Conservation (phyloP, 106 monocot species). For the Gastrodia elata region DNA sequence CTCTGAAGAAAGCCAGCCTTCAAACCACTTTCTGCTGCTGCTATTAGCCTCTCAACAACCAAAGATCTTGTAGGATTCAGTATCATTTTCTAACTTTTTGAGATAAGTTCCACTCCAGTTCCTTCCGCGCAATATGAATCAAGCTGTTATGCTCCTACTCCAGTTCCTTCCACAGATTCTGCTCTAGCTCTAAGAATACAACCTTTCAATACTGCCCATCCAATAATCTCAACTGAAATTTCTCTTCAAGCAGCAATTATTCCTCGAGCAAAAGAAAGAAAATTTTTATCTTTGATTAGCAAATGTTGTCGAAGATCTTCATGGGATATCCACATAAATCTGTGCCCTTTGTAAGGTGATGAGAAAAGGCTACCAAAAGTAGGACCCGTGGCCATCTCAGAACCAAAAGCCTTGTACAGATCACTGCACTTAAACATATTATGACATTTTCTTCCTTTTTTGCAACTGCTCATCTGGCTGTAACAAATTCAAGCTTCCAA, state of each 20-base stretch:
- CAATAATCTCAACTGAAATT: slow-evolving; percentile 72
- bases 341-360: slow-evolving; percentile 61
- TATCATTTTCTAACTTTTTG: slow-evolving; percentile 33
- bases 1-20: slow-evolving; percentile 27
- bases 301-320: slow-evolving; percentile 32
- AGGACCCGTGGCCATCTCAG: slow-evolving; percentile 40
- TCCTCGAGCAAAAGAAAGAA: slow-evolving; percentile 69
- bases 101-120: slow-evolving; percentile 83
- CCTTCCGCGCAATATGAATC: slow-evolving; percentile 43
- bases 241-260: slow-evolving; percentile 57
- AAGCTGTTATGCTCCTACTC: slow-evolving; percentile 24
- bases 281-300: slow-evolving; percentile 41
- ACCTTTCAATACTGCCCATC: slow-evolving; percentile 91
- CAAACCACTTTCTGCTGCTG: slow-evolving; percentile 42
- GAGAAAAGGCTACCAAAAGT: slow-evolving; percentile 82
- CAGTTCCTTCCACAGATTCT: slow-evolving; percentile 51
- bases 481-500: slow-evolving; percentile 51
- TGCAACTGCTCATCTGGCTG: slow-evolving; percentile 61
- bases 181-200: slow-evolving; percentile 54
- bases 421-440: slow-evolving; percentile 58
- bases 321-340: slow-evolving; percentile 67
- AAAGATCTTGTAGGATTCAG: slow-evolving; percentile 36
- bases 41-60: slow-evolving; percentile 46
- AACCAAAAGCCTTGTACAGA: slow-evolving; percentile 62
- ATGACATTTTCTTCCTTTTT: slow-evolving; percentile 66